These are phyloP conservation scores for Setaria viridis DNA, from an alignment of 202 grass and related monocot species.

Conservation along the genomic window DNA sequence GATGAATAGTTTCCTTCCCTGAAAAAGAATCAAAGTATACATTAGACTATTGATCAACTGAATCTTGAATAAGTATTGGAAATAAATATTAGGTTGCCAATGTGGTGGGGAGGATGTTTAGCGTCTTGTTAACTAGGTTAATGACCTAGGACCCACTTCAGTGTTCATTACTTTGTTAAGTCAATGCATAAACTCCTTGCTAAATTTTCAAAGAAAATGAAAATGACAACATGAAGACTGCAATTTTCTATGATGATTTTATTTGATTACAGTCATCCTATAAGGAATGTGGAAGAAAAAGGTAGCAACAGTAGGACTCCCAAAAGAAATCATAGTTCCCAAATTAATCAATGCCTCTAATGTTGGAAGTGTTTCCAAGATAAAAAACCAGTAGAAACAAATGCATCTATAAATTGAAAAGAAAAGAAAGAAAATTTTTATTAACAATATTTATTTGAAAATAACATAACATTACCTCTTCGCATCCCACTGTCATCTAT, in stretches of 20 bases:
- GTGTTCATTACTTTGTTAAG: neutral
- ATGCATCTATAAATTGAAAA: neutral
- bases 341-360: neutral
- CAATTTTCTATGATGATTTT: neutral
- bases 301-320: neutral
- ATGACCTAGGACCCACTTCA: neutral
- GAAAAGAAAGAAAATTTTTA: neutral
- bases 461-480: conserved; percentile 67
- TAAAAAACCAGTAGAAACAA: neutral
- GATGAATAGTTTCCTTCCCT: conserved; percentile 93
- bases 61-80: neutral
- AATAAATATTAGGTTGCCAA: neutral
- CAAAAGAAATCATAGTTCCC: neutral
- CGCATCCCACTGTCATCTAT: conserved; percentile 91
- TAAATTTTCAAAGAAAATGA: neutral
- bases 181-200: neutral
- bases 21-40: conserved; percentile 13
- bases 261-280: neutral
- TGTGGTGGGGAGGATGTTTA: neutral
- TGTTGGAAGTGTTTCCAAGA: neutral
- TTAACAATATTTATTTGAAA: neutral
- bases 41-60: conserved; percentile 16
- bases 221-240: neutral
- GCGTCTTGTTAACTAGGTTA: neutral
- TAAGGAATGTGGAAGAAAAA: conserved; percentile 3